Evolutionary conservation across 1,139 yeast species (phyloP), one percentile per base, ranked within the genome.

Genomic region (Suhomyces coccinellae): DNA sequence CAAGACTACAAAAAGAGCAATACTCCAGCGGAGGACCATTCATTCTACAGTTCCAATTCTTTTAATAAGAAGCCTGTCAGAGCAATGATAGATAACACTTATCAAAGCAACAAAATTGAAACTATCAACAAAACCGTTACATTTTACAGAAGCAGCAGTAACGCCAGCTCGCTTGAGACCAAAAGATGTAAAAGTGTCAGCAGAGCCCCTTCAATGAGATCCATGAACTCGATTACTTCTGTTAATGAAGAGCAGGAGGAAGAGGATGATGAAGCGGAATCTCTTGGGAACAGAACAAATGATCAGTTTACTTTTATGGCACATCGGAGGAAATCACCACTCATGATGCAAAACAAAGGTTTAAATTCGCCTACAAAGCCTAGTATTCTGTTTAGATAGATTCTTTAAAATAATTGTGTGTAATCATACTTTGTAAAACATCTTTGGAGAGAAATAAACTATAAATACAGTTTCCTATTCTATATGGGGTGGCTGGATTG

Each of bases 121-220:
- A 71, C 79, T 0, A 59, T 65, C 22, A 73, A 70, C 44, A 82
- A 77, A 53, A 81, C 85, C 0, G 84, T 82, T 0, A 82, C 87
- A 0, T 73, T 80, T 42, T 82, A 80, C 53, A 53, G 63, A 33
- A 50, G 58, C 33, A 62, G 61, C 44, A 46, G 65, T 14, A 63
- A 63, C 33, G 52, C 69, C 20, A 62, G 57, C 1, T 34, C 45
- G 3, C 40, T 27, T 11, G 52, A 48, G 10, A 13, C 35, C 6
- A 32, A 42, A 2, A 28, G 53, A 13, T 53, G 59, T 31, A 43
- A 58, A 27, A 62, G 65, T 42, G 41, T 63, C 8, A 66, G 70
- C 42, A 45, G 71, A 31, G 69, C 61, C 0, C 57, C 67, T 1
- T 67, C 71, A 3, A 52, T 57, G 6, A 50, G 67, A 17, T 66